phyloP scores from a whole-genome alignment of 2,329 filamentous ascomycete species.

The Claviceps maximensis region DNA sequence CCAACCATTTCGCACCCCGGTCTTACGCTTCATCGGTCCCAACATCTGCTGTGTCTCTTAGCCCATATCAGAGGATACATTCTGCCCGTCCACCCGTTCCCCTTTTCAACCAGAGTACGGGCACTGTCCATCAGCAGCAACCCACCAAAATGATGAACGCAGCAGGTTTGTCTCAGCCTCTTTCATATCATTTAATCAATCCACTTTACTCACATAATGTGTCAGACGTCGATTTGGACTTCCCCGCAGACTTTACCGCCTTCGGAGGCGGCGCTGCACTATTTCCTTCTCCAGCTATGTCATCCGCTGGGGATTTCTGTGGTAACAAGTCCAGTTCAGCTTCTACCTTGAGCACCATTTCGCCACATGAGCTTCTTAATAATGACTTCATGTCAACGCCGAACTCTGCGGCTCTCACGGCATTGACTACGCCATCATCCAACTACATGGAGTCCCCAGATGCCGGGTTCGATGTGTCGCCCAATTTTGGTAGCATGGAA shows the following conservation, averaged over 20 bases:
- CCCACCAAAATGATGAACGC: conserved; percentile 32
- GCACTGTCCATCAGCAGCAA: conserved; percentile 31
- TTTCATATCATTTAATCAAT: not conserved
- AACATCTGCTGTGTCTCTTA: conserved; percentile 44
- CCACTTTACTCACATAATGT: conserved; percentile 18
- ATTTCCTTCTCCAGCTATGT: conserved; percentile 40
- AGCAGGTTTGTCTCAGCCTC: conserved; percentile 19
- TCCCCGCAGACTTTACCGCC: conserved; percentile 44
- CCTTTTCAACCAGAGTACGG: conserved; percentile 50
- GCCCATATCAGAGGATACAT: conserved; percentile 31
- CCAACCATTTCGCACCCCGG: conserved; percentile 44
- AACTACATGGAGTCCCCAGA: conserved; percentile 62
- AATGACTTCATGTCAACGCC: conserved; percentile 64
- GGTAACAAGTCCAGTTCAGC: conserved; percentile 34
- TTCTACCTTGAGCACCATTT: conserved; percentile 57
- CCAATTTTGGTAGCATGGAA: conserved; percentile 53
- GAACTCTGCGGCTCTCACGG: conserved; percentile 69
- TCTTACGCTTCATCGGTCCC: conserved; percentile 58
- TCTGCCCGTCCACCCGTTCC: conserved; percentile 55
- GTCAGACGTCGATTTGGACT: conserved; percentile 44
- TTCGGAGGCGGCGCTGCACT: conserved; percentile 39
- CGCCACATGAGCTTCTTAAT: conserved; percentile 67
- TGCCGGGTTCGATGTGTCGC: conserved; percentile 64
- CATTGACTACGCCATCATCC: conserved; percentile 72
- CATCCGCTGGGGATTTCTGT: conserved; percentile 37